Conservation (phyloP, 1,139 yeast genomes). For the Debaryomyces nepalensis region DNA sequence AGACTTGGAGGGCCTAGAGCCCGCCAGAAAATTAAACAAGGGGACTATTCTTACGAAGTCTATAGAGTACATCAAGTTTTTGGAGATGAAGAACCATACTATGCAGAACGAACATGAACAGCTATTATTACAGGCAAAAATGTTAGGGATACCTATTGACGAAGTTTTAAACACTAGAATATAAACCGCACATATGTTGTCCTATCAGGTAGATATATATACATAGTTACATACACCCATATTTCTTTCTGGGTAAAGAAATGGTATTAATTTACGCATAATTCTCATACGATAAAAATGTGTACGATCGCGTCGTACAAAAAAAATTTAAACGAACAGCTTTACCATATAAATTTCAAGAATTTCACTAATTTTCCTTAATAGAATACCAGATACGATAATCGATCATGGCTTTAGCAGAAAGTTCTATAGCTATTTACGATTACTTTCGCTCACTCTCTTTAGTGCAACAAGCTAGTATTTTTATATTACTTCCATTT, state of each 20-base stretch:
- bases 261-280: not conserved
- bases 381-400: not conserved
- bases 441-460: conserved; percentile 32
- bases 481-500: conserved; percentile 52
- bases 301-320: conserved; percentile 10
- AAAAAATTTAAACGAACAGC: conserved; percentile 6
- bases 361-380: not conserved
- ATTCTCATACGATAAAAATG: conserved; percentile 7
- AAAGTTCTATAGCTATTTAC: conserved; percentile 16
- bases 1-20: conserved; percentile 50
- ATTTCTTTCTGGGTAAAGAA: no score
- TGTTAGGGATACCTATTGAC: conserved; percentile 31
- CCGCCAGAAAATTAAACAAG: conserved; percentile 50
- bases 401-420: conserved; percentile 9
- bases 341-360: not conserved
- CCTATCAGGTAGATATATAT: no score
- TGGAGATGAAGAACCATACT: conserved; percentile 43
- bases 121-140: conserved; percentile 31
- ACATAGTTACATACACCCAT: no score
- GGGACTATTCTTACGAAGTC: conserved; percentile 51
- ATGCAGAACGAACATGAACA: conserved; percentile 42
- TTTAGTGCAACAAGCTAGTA: conserved; percentile 37
- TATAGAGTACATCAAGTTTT: conserved; percentile 49
- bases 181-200: no score
- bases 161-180: conserved; percentile 14